Percentiles rank a stretch among this genome's conserved stretches.
Evolutionary conservation across 2,329 filamentous ascomycete genomes (phyloP).

Genomic region (Epichloe sibirici): DNA sequence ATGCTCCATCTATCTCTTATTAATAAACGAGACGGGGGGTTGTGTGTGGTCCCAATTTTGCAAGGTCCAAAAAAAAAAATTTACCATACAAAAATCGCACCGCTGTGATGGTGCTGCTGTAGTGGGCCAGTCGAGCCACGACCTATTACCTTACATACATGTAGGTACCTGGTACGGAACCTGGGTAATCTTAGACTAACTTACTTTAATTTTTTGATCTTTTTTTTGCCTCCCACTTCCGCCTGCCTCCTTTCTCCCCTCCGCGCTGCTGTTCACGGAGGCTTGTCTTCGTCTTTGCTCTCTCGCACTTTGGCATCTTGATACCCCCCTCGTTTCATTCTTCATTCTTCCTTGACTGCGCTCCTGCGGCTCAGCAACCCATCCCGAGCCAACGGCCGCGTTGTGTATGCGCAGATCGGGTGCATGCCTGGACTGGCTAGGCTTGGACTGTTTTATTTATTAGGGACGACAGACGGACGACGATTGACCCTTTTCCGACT

Average conservation of each 20-base stretch:
- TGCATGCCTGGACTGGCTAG: background rate
- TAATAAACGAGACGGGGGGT: too few relatives aligned
- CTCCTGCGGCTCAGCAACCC: background rate
- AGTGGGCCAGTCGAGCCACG: background rate
- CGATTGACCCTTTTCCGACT: background rate
- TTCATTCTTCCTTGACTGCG: background rate
- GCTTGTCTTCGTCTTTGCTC: background rate
- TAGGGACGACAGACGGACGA: background rate
- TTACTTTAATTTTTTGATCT: background rate
- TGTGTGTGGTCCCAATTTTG: background rate
- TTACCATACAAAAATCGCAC: background rate
- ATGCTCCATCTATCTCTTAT: too few relatives aligned
- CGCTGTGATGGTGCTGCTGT: background rate
- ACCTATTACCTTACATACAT: too few relatives aligned
- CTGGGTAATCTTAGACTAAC: too few relatives aligned
- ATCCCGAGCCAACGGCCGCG: background rate
- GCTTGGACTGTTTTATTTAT: background rate
- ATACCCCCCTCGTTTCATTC: background rate
- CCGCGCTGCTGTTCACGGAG: background rate
- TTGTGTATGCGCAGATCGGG: background rate
- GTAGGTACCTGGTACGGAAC: too few relatives aligned
- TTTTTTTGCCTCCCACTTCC: background rate
- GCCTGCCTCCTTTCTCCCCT: background rate
- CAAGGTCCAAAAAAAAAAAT: background rate
- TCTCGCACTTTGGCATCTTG: background rate